Percentiles rank a stretch among this genome's conserved stretches.
phyloP scores from a whole-genome alignment of 805 yeast genomes.

The Candida loeiensis region DNA sequence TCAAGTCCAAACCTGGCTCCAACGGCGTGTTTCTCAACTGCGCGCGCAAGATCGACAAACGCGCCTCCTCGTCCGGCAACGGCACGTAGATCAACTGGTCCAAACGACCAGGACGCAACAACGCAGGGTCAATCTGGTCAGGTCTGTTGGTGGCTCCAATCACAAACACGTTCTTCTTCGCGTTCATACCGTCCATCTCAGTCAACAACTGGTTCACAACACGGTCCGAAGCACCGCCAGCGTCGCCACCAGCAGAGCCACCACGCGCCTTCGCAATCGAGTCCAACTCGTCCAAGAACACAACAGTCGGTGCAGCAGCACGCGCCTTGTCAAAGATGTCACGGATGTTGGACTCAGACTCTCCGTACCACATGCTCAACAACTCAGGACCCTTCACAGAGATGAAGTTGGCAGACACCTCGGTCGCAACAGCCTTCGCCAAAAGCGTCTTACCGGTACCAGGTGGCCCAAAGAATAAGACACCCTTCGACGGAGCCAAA shows the following conservation, averaged over 20 bases:
- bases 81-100: slow-evolving; percentile 99
- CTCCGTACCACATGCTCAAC: slow-evolving; percentile 99
- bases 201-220: slow-evolving; percentile 94
- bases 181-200: slow-evolving; percentile 99
- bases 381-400: slow-evolving; percentile 97
- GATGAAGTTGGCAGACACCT: slow-evolving; percentile 96
- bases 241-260: slow-evolving; percentile 79
- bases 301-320: slow-evolving; percentile 99
- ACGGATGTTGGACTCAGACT: slow-evolving; percentile 94
- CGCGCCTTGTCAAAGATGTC: slow-evolving; percentile 98
- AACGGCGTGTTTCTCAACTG: slow-evolving; percentile 98
- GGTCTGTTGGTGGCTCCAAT: slow-evolving; percentile 99
- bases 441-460: slow-evolving; percentile 99
- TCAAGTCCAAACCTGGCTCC: slow-evolving; percentile 91
- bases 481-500: slow-evolving; percentile 97
- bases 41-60: slow-evolving; percentile 89
- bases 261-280: slow-evolving; percentile 98
- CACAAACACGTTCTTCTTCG: slow-evolving; percentile 97
- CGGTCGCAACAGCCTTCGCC: slow-evolving; percentile 99
- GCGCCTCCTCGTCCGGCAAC: slow-evolving; percentile 92
- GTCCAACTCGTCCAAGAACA: slow-evolving; percentile 96
- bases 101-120: slow-evolving; percentile 97
- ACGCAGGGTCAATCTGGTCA: slow-evolving; percentile 98
- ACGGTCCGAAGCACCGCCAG: slow-evolving; percentile 95
- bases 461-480: slow-evolving; percentile 97